Base-by-base conservation (phyloP, 2,329 filamentous ascomycete species). In the Neoarthrinium moseri region DNA sequence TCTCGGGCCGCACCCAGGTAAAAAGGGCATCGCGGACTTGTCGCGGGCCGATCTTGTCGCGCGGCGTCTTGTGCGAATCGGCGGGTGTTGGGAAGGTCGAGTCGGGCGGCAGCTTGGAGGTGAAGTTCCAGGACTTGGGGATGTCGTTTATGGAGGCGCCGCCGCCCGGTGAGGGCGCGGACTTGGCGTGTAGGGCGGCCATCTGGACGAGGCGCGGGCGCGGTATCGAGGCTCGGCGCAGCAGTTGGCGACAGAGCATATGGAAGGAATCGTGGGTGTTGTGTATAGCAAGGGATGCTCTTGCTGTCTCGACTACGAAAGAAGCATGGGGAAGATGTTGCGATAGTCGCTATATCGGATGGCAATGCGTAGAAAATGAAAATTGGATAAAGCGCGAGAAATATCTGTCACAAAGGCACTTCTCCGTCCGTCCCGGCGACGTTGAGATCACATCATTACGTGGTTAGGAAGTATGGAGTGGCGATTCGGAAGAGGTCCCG, bases 1-100 rank as follows among this genome's bases (percentile, higher is more conserved):
- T 68, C 58, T 92, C 87, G 0, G 94, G 94, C 4, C 91, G 83
- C 17, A 99, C 91, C 75, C 86, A 99, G 7, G 91, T 95, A 69
- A 89, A 99, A 41, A 92, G 70, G 4, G 94, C 92, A 48, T 84
- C 81, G 62, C 86, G 89, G 32, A 99, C 94, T 64, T 90, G 77
- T 39, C 91, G 86, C 13, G 94, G 92, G 1, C 80, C 78, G 39
- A 97, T 84, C 27, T 85, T 72, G 46, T 86, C 78, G 57, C 92
- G 83, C 1, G 90, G 86, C 1, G 89, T 90, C 55, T 81, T 79
- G 66, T 97, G 89, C 1, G 92, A 96, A 48, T 79, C 78, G 50
- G 83, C 78, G 0, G 94, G 91, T 0, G 90, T 95, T 13, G 90
- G 85, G 62, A 88, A 96, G 22, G 80, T 69, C 10, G 84, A 67